Conservation (phyloP, 1,139 yeast genomes). For the Yamadazyma songkhlaensis region DNA sequence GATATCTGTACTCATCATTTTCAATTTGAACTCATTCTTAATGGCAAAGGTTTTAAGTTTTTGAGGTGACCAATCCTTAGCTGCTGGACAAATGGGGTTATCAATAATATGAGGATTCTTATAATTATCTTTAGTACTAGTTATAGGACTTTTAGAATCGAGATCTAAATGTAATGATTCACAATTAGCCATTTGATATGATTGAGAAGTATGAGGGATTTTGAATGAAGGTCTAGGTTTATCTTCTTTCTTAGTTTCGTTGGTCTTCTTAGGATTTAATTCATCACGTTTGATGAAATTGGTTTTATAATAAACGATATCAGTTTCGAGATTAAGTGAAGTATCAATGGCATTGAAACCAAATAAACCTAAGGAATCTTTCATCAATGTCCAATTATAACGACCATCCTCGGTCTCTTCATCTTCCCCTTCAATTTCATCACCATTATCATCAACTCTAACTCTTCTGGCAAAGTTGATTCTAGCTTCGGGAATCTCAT, state of each 20-base stretch:
- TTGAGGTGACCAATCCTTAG: constrained; percentile 39
- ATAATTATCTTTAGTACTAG: constrained; percentile 11
- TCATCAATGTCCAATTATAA: constrained; percentile 31
- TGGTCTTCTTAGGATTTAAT: constrained; percentile 12
- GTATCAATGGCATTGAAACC: constrained; percentile 26
- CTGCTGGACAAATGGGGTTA: constrained; percentile 37
- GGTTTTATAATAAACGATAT: constrained; percentile 45
- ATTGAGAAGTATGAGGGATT: constrained; percentile 14
- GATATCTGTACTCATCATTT: constrained; percentile 38
- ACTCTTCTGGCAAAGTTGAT: constrained; percentile 33
- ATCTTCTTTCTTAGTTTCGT: constrained; percentile 11
- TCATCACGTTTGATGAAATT: constrained; percentile 43
- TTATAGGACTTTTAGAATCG: neutral
- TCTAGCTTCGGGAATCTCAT: constrained; percentile 44
- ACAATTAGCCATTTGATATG: constrained; percentile 8
- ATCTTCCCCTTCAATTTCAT: constrained; percentile 6
- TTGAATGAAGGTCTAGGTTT: constrained; percentile 18
- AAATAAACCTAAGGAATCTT: constrained; percentile 34
- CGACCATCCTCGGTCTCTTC: constrained; percentile 15
- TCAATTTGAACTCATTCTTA: constrained; percentile 34
- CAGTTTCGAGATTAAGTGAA: constrained; percentile 39
- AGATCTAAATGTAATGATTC: constrained; percentile 6
- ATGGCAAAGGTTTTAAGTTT: constrained; percentile 25
- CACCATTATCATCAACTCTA: constrained; percentile 11
- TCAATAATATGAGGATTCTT: constrained; percentile 15